Base-by-base conservation (phyloP, 306 rosid genomes). In the Lathyrus aphaca region DNA sequence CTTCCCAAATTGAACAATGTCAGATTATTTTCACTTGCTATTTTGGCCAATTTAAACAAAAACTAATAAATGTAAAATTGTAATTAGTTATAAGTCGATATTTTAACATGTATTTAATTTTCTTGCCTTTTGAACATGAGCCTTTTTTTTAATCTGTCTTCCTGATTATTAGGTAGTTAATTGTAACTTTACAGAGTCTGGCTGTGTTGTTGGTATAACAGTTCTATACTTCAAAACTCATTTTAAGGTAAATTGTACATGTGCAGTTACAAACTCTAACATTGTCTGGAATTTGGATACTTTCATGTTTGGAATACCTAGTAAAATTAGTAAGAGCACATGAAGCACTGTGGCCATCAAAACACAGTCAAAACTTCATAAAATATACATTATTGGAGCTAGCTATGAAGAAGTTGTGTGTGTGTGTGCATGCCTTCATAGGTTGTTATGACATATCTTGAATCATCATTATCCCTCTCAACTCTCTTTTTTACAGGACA, bases 401-500 rank as follows among this genome's bases (percentile, higher is more conserved):
- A 82, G 57, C 25, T 35, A 35, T 35, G 39, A 72, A 44, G 76
- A 61, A 66, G 75, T 83, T 21, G 64, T 86, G 55, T 90, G 98
- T 90, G 98, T 54, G 82, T 90, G 76, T 94, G 98, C 50, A 66
- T 68, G 8, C 98, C 98, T 72, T 90, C 98, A 5, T 94, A 94
- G 17, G 97, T 88, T 6, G 99, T 94, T 42, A 94, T 94, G 37
- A 91, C 97, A 61, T 76, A 91, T 48, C 15, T 78, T 3, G 86
- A 85, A 64, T 91, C 99, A 29, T 88, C 87, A n/a, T 46, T 64
- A n/a, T 94, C 99, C 77, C 92, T 88, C 74, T 94, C 99, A 11
- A 94, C 96, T 83, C 96, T 91, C 77, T 94, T 94, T 76, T 94
- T 94, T 65, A 94, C 99, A 0, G 80, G 79, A 71, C 99, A 94